Percentiles rank a stretch among this genome's conserved stretches.
phyloP scores from a whole-genome alignment of 2,329 filamentous ascomycete genomes.

The Aspergillus fructus region DNA sequence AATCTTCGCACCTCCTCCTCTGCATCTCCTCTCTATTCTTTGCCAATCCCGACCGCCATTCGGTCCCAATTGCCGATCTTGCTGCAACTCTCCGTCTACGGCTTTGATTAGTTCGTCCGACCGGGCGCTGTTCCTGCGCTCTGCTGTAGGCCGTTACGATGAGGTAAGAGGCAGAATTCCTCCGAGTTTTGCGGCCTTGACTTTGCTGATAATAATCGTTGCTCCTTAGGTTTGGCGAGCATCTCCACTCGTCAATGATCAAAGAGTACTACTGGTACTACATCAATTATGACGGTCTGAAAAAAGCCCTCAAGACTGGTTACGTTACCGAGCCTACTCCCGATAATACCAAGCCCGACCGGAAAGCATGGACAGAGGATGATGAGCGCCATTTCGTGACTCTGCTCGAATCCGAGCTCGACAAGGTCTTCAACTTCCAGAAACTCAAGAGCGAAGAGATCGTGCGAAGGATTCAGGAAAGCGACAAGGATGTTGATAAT shows the following conservation, averaged over 20 bases:
- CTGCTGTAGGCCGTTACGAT: conserved; percentile 12
- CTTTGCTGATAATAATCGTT: conserved; percentile 18
- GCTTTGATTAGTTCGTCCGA: neutral
- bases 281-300: conserved; percentile 94
- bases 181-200: neutral
- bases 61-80: neutral
- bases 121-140: neutral
- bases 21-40: neutral
- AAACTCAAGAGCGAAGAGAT: conserved; percentile 97
- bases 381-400: conserved; percentile 87
- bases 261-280: conserved; percentile 98
- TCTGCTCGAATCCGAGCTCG: conserved; percentile 84
- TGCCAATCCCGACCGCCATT: neutral
- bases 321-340: conserved; percentile 55
- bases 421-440: conserved; percentile 97
- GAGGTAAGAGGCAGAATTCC: conserved; percentile 17
- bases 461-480: conserved; percentile 80
- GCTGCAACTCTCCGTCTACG: neutral
- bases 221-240: conserved; percentile 76
- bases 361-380: conserved; percentile 79
- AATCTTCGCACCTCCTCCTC: neutral
- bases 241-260: conserved; percentile 92
- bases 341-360: conserved; percentile 48
- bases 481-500: conserved; percentile 84
- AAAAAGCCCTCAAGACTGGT: conserved; percentile 76